Evolutionary conservation across 495 filamentous ascomycete species (phyloP).

Genomic region (Glutinoglossum americanum): DNA sequence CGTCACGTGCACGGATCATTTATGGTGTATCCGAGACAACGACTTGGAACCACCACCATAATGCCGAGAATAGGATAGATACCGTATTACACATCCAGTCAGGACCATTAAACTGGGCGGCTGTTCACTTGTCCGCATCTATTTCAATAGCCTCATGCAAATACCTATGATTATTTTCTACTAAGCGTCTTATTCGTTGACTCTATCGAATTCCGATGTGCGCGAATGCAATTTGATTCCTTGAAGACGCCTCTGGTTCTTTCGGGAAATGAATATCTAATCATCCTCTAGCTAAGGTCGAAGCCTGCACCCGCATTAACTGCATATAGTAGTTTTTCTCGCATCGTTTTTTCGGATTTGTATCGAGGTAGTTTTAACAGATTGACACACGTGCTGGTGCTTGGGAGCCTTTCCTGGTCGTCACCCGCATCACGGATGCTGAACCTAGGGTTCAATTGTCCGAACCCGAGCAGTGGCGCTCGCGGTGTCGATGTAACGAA

Average conservation of each 20-base stretch:
- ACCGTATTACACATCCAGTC: too few species aligned
- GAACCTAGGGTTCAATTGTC: conserved; percentile 64
- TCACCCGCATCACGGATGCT: conserved; percentile 72
- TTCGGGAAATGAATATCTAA: not conserved
- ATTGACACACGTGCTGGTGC: conserved; percentile 94
- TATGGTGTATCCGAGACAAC: not conserved
- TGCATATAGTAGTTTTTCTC: conserved; percentile 70
- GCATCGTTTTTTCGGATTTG: conserved; percentile 33
- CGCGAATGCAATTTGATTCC: not conserved
- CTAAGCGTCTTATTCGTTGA: not conserved
- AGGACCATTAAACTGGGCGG: not conserved
- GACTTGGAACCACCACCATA: too few species aligned
- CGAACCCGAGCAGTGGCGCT: conserved; percentile 82
- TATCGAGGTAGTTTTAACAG: conserved; percentile 85
- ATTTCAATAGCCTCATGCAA: too few species aligned
- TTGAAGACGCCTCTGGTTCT: not conserved
- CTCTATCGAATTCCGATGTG: not conserved
- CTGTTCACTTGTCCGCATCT: not conserved
- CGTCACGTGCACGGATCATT: not conserved
- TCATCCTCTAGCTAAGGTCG: conserved; percentile 47
- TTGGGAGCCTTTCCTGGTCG: conserved; percentile 65
- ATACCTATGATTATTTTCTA: not conserved
- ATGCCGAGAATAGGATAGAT: too few species aligned
- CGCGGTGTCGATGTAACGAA: conserved; percentile 89
- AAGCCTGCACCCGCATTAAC: conserved; percentile 86